A percentile compares a stretch with the other conserved stretches of the same genome.
Evolutionary conservation across 352 stramenopile species (phyloP).

Genomic region (Phytophthora pistaciae): DNA sequence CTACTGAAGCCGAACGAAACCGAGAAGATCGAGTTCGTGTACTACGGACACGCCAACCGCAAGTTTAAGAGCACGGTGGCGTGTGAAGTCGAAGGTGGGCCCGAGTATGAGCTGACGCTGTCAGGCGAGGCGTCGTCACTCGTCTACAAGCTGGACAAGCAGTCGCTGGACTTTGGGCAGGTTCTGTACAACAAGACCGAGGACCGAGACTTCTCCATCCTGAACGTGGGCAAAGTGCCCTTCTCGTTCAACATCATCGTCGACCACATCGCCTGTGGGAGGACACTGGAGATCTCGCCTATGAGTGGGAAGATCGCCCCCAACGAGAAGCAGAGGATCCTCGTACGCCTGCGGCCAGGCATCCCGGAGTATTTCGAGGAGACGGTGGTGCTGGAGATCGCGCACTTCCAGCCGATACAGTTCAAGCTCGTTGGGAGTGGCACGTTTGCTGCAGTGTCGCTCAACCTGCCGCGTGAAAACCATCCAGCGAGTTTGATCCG

Average conservation of each 20-base stretch:
- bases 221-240: constrained; percentile 94
- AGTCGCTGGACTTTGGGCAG: constrained; percentile 93
- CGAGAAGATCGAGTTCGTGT: constrained; percentile 94
- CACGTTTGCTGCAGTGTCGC: constrained; percentile 91
- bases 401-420: constrained; percentile 94
- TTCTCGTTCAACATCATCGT: constrained; percentile 84
- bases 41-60: constrained; percentile 93
- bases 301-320: constrained; percentile 86
- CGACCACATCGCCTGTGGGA: constrained; percentile 48
- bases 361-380: constrained; percentile 91
- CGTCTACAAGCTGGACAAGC: constrained; percentile 92
- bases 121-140: constrained; percentile 93
- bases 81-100: constrained; percentile 94
- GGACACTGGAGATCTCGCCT: constrained; percentile 82
- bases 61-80: constrained; percentile 91
- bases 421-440: constrained; percentile 91
- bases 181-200: constrained; percentile 94
- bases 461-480: constrained; percentile 89
- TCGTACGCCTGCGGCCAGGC: constrained; percentile 88
- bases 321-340: constrained; percentile 91
- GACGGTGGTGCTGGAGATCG: constrained; percentile 92
- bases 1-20: constrained; percentile 87
- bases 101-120: constrained; percentile 93
- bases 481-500: constrained; percentile 65
- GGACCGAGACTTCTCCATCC: constrained; percentile 93